phyloP scores from a whole-genome alignment of 2,329 filamentous ascomycete genomes.

The Trichophyton benhamiae region DNA sequence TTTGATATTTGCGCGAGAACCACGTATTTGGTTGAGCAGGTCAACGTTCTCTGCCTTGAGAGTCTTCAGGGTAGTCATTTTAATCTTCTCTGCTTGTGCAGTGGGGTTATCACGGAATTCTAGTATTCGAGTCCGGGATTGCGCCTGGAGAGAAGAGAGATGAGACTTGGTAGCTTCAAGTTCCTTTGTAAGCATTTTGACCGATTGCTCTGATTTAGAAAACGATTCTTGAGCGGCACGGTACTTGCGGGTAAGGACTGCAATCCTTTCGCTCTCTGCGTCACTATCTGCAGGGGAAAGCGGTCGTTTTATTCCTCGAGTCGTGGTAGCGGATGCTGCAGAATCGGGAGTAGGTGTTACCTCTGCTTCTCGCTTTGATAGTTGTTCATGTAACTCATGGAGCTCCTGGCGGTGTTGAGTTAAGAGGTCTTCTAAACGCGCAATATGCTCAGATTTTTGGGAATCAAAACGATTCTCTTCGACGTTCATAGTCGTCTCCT shows the following conservation, averaged over 20 bases:
- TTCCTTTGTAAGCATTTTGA: slow-evolving; percentile 61
- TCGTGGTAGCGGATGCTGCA: slow-evolving; percentile 18
- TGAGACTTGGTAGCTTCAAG: slow-evolving; percentile 61
- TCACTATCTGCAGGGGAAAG: slow-evolving; percentile 45
- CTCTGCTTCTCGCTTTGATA: slow-evolving; percentile 50
- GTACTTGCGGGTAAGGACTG: slow-evolving; percentile 76
- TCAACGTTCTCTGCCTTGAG: slow-evolving; percentile 75
- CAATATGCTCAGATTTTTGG: slow-evolving; percentile 59
- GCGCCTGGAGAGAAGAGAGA: slow-evolving; percentile 53
- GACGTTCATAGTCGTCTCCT: slow-evolving; percentile 69
- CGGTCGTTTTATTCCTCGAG: slow-evolving; percentile 50
- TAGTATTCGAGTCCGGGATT: slow-evolving; percentile 67
- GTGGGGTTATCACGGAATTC: slow-evolving; percentile 89
- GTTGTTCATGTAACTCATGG: slow-evolving; percentile 57
- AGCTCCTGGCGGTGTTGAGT: slow-evolving; percentile 78
- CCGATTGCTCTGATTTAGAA: slow-evolving; percentile 54
- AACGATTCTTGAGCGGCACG: slow-evolving; percentile 72
- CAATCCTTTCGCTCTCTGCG: slow-evolving; percentile 56
- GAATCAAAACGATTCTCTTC: slow-evolving; percentile 59
- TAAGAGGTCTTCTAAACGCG: slow-evolving; percentile 72
- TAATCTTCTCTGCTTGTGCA: slow-evolving; percentile 69
- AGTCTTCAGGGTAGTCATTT: slow-evolving; percentile 62
- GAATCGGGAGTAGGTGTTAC: slow-evolving; percentile 28
- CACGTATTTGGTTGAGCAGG: slow-evolving; percentile 59
- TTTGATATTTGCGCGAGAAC: slow-evolving; percentile 38